Percentiles rank a stretch among this genome's conserved stretches.
phyloP scores from a whole-genome alignment of 169 alveolate genomes.

The Babesia bovis region DNA sequence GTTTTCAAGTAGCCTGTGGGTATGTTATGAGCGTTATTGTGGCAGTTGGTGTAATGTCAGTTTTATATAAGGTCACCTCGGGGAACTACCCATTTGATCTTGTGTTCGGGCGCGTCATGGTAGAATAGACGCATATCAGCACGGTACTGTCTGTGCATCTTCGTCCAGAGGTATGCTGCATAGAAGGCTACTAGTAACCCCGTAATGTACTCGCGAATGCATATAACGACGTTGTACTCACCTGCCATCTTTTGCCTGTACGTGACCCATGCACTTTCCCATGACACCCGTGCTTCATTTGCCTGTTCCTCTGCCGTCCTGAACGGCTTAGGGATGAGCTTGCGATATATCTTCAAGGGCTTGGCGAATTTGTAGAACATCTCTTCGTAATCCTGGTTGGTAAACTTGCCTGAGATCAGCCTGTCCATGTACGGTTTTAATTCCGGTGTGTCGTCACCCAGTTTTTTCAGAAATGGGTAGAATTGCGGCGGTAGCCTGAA shows the following conservation, averaged over 20 bases:
- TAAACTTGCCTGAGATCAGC: slow-evolving; percentile 79
- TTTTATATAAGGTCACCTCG: slow-evolving; percentile 81
- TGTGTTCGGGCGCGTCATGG: slow-evolving; percentile 89
- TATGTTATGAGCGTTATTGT: neutral
- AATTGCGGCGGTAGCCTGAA: slow-evolving; percentile 88
- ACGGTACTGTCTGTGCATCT: slow-evolving; percentile 74
- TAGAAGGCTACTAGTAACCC: slow-evolving; percentile 79
- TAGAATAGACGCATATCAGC: slow-evolving; percentile 86
- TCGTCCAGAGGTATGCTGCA: slow-evolving; percentile 77
- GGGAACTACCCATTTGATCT: slow-evolving; percentile 87
- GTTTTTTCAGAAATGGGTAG: slow-evolving; percentile 84
- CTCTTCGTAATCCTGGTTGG: slow-evolving; percentile 87
- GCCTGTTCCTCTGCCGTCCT: slow-evolving; percentile 81
- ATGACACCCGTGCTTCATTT: slow-evolving; percentile 71
- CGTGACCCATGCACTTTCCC: slow-evolving; percentile 87
- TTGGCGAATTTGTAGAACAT: slow-evolving; percentile 88
- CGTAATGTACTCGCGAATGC: slow-evolving; percentile 74
- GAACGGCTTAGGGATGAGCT: slow-evolving; percentile 85
- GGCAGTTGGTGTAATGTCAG: neutral
- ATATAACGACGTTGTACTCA: slow-evolving; percentile 76
- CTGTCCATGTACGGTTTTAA: slow-evolving; percentile 85
- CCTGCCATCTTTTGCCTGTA: slow-evolving; percentile 84
- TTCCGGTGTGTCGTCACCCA: slow-evolving; percentile 88
- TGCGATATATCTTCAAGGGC: slow-evolving; percentile 85
- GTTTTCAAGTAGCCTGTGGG: too few relatives aligned